Conservation (phyloP, 192 early-diverging fungal genomes). For the Podila minutissima region DNA sequence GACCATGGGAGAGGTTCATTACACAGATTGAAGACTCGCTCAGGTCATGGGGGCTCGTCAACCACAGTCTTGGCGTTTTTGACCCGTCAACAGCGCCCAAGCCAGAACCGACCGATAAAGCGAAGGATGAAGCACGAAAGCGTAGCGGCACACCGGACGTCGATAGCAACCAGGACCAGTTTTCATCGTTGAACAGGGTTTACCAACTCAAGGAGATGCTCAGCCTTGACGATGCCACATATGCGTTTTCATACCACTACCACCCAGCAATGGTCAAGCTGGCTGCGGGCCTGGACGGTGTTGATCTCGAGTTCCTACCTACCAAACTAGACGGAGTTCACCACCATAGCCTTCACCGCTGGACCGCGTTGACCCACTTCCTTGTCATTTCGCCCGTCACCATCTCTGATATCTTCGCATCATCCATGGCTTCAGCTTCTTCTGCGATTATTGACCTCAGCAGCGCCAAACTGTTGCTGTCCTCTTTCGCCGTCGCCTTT, state of each 20-base stretch:
- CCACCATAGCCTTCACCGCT: conserved; percentile 72
- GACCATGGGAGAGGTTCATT: conserved; percentile 74
- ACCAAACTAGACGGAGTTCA: conserved; percentile 17
- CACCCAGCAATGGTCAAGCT: conserved; percentile 40
- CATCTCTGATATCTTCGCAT: conserved; percentile 46
- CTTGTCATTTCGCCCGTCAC: conserved; percentile 60
- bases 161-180: neutral
- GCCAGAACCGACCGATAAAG: neutral
- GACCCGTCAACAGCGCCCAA: conserved; percentile 18
- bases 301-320: conserved; percentile 44
- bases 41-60: conserved; percentile 63
- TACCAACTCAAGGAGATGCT: conserved; percentile 49
- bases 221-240: conserved; percentile 53
- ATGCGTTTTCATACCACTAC: conserved; percentile 55
- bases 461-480: conserved; percentile 69
- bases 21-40: conserved; percentile 73
- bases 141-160: neutral
- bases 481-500: conserved; percentile 73
- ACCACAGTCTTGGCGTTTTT: conserved; percentile 60
- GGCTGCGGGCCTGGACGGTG: conserved; percentile 18
- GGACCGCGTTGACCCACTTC: conserved; percentile 67
- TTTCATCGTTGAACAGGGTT: neutral
- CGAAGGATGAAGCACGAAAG: neutral
- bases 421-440: conserved; percentile 15
- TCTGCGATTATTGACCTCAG: conserved; percentile 62